A percentile compares a stretch with the other conserved stretches of the same genome.
phyloP scores from a whole-genome alignment of 352 stramenopile genomes.

The Pythium dissotocum region DNA sequence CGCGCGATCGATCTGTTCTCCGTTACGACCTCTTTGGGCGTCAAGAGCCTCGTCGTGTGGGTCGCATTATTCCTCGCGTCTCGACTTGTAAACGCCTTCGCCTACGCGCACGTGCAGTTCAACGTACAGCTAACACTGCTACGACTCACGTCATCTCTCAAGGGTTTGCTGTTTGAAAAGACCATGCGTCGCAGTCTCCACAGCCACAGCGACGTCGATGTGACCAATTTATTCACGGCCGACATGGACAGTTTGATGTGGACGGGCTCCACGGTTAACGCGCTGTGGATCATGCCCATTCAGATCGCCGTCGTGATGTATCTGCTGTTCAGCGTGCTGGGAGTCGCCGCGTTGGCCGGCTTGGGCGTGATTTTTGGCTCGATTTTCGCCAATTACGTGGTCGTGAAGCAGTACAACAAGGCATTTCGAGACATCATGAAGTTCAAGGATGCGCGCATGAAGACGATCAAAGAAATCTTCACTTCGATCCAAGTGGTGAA shows the following conservation, averaged over 20 bases:
- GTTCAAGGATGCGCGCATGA: constrained; percentile 44
- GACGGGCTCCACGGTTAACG: constrained; percentile 39
- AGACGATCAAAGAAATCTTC: constrained; percentile 45
- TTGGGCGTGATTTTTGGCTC: constrained; percentile 34
- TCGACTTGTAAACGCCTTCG: constrained; percentile 30
- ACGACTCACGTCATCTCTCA: constrained; percentile 26
- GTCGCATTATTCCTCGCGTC: constrained; percentile 35
- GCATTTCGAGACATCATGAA: constrained; percentile 30
- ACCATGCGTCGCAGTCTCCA: constrained; percentile 28
- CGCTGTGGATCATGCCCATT: constrained; percentile 34
- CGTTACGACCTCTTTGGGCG: background rate
- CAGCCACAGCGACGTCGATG: constrained; percentile 47
- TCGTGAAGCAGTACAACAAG: constrained; percentile 27
- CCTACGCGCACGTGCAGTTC: constrained; percentile 24
- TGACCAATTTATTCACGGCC: constrained; percentile 90
- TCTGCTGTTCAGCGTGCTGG: constrained; percentile 36
- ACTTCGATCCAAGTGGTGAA: constrained; percentile 87
- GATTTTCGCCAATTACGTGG: constrained; percentile 26
- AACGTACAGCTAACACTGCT: constrained; percentile 27
- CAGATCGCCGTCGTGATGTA: constrained; percentile 33
- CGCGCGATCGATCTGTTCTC: constrained; percentile 12
- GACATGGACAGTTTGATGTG: constrained; percentile 65
- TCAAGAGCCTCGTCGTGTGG: constrained; percentile 22
- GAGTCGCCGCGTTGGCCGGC: constrained; percentile 35
- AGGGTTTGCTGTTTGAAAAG: constrained; percentile 34